Percentiles rank a stretch among this genome's conserved stretches.
phyloP scores from a whole-genome alignment of 441 rosid species.

The Aquilaria agallochum region DNA sequence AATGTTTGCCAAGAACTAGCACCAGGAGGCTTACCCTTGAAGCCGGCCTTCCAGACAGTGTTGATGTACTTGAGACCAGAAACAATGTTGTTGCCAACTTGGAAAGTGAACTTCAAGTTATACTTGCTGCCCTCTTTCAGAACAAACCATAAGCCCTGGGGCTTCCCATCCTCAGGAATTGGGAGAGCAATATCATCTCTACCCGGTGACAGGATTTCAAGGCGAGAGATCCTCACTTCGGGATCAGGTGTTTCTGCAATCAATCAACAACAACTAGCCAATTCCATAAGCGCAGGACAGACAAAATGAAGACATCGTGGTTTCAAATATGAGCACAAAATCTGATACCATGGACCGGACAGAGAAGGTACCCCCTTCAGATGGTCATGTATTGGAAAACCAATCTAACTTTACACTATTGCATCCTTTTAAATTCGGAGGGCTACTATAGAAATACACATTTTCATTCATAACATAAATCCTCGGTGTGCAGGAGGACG shows the following conservation, averaged over 20 bases:
- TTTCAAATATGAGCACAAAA: background rate
- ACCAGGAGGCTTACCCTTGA: conserved; percentile 27
- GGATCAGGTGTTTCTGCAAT: conserved; percentile 33
- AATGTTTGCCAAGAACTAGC: background rate
- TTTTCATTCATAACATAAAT: too few species aligned
- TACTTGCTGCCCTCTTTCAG: conserved; percentile 45
- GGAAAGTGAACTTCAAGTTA: conserved; percentile 39
- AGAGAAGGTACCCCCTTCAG: too few species aligned
- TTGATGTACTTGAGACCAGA: conserved; percentile 45
- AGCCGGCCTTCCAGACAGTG: conserved; percentile 54
- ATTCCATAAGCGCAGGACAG: background rate
- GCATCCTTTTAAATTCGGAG: too few species aligned
- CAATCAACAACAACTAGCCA: background rate
- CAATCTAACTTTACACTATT: too few species aligned
- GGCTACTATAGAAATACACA: too few species aligned
- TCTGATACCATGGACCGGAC: too few species aligned
- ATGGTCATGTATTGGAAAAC: too few species aligned
- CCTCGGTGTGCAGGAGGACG: too few species aligned
- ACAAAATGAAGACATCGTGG: background rate
- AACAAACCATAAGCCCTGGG: conserved; percentile 33
- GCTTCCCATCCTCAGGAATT: conserved; percentile 26
- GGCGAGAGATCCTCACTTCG: conserved; percentile 28
- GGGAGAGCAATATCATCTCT: conserved; percentile 33
- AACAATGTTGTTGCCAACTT: conserved; percentile 39
- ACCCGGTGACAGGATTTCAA: conserved; percentile 34